These are phyloP conservation scores for Coemansia reversa DNA, from an alignment of 192 early-diverging fungal genomes.

Conservation along the genomic window DNA sequence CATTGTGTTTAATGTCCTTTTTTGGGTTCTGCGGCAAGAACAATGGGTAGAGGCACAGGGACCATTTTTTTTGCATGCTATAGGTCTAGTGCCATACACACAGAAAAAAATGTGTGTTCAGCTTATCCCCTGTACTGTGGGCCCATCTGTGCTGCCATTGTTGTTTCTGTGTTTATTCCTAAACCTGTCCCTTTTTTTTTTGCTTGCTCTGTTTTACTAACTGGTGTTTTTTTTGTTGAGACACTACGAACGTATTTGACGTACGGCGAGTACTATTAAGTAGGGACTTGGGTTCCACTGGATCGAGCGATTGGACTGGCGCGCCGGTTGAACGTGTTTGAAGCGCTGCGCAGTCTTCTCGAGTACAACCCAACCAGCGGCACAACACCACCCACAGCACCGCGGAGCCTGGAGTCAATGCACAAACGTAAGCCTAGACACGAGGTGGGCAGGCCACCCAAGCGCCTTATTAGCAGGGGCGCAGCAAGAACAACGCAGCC, in stretches of 20 bases:
- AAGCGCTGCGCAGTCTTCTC: conserved; percentile 34
- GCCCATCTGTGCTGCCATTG: background rate
- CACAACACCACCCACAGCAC: conserved; percentile 50
- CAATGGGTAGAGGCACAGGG: background rate
- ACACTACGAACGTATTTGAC: background rate
- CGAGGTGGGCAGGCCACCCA: conserved; percentile 1
- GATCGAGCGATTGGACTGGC: conserved; percentile 41
- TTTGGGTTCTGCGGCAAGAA: background rate
- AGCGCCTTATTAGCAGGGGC: conserved; percentile 15
- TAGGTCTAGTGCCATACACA: background rate
- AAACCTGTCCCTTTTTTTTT: background rate
- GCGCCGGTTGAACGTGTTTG: conserved; percentile 38
- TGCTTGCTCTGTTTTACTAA: background rate
- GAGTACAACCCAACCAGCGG: conserved; percentile 45
- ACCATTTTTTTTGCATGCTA: background rate
- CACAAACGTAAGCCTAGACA: conserved; percentile 38
- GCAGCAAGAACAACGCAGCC: background rate
- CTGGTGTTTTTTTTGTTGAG: background rate
- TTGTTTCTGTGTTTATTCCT: background rate
- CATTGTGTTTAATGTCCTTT: background rate
- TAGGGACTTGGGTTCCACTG: conserved; percentile 57
- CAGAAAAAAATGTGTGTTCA: background rate
- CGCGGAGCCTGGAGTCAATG: conserved; percentile 52
- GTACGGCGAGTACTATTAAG: background rate
- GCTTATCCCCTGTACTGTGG: background rate